Conservation (phyloP, 2,329 filamentous ascomycete genomes). For the Xylaria digitata region DNA sequence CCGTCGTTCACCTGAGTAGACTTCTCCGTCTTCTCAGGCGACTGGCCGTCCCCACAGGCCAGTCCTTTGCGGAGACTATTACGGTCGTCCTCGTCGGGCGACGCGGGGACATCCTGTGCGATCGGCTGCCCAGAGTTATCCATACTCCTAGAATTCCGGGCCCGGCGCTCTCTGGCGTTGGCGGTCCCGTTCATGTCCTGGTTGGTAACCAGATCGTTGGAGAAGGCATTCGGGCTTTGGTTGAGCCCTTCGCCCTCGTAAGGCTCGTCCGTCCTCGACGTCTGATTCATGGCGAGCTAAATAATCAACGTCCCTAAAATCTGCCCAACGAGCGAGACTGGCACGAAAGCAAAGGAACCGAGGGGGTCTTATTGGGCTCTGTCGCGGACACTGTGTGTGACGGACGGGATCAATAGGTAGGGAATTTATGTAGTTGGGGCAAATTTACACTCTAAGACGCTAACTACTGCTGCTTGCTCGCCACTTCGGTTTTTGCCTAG, state of each 20-base stretch:
- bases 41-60: slow-evolving; percentile 42
- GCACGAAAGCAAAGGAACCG: not conserved
- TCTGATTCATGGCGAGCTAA: slow-evolving; percentile 46
- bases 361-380: not conserved
- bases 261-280: slow-evolving; percentile 55
- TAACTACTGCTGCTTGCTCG: not conserved
- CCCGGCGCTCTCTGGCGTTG: slow-evolving; percentile 54
- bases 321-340: slow-evolving; percentile 2
- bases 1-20: slow-evolving; percentile 34
- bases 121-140: slow-evolving; percentile 47
- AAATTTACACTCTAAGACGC: not conserved
- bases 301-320: not conserved
- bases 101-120: slow-evolving; percentile 37
- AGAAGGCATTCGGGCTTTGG: slow-evolving; percentile 65
- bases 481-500: not conserved
- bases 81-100: slow-evolving; percentile 38
- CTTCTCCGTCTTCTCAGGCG: slow-evolving; percentile 36
- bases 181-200: slow-evolving; percentile 66
- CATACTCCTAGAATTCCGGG: slow-evolving; percentile 41
- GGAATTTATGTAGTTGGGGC: too few species aligned
- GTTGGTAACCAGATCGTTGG: slow-evolving; percentile 67
- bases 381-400: not conserved
- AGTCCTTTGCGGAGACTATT: slow-evolving; percentile 33
- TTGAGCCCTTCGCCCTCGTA: slow-evolving; percentile 58
- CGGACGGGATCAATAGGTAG: not conserved